These are phyloP conservation scores for Polyplosphaeria fusca DNA, from an alignment of 495 filamentous ascomycete genomes.

Conservation along the genomic window DNA sequence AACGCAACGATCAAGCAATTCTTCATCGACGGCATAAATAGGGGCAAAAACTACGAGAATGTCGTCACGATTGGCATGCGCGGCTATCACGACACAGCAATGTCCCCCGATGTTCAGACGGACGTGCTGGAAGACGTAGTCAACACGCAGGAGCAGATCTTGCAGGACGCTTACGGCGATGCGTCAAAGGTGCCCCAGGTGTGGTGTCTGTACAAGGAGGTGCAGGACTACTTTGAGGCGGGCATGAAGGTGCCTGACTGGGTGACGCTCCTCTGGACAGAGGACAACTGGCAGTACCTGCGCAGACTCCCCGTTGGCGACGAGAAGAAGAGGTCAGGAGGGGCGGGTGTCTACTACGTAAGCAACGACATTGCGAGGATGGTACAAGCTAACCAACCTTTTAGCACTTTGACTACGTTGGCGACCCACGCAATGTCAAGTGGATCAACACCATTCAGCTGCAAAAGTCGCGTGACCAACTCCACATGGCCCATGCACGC, in stretches of 20 bases:
- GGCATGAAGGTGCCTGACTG: constrained; percentile 68
- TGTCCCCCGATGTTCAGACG: constrained; percentile 56
- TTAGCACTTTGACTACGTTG: constrained; percentile 67
- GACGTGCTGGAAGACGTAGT: constrained; percentile 59
- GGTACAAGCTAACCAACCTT: neutral
- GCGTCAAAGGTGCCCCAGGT: constrained; percentile 61
- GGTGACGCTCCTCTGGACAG: constrained; percentile 69
- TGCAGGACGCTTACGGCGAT: constrained; percentile 55
- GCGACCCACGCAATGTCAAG: constrained; percentile 61
- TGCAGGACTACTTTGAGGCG: constrained; percentile 61
- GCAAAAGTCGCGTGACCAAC: constrained; percentile 62
- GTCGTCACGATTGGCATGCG: constrained; percentile 73
- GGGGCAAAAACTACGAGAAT: constrained; percentile 62
- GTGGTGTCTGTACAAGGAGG: constrained; percentile 54
- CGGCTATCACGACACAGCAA: constrained; percentile 62
- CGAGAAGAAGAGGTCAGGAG: constrained; percentile 59
- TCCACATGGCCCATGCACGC: constrained; percentile 59
- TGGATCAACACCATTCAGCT: constrained; percentile 72
- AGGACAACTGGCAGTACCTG: constrained; percentile 74
- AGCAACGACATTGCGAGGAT: neutral
- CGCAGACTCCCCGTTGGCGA: constrained; percentile 60
- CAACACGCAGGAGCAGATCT: constrained; percentile 55
- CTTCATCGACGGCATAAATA: constrained; percentile 62
- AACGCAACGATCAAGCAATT: constrained; percentile 62
- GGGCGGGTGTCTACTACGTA: constrained; percentile 70